Evolutionary conservation across 2,329 filamentous ascomycete genomes (phyloP), one percentile per base, ranked within the genome.

Genomic region (Lachnellula occidentalis): DNA sequence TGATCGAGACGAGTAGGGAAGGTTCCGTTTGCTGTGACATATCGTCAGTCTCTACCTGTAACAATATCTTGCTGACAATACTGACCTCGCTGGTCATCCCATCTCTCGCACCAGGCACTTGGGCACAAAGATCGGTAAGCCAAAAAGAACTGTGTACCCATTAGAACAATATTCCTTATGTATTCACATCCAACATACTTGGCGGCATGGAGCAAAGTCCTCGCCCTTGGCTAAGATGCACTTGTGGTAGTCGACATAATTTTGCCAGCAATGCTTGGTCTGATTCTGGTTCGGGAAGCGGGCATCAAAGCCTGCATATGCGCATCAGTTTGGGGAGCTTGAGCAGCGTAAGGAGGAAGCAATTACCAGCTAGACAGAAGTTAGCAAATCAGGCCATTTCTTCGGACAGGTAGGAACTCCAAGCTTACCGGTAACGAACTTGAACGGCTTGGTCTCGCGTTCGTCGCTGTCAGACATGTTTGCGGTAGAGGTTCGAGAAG

Each of bases 171-270:
- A 45, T 36, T 89, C 31, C 22, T 17, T 48, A 55, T 55, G 61
- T 37, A 64, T 49, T 47, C 49, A 60, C 65, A 43, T 59, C 50
- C 48, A n/a, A 49, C 73, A 64, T 86, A 96, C 92, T 87, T 96
- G 92, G 71, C 86, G 87, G 88, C 92, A 97, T 64, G 92, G 92
- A 68, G 89, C 87, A 76, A 97, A 97, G 73, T 96, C 92, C 81
- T 97, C 92, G 76, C 92, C 92, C 85, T 97, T 97, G 78, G 92
- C 92, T 73, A 87, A 80, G 76, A 96, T 91, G 82, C 94, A 99
- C 85, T 99, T 99, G 86, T 99, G 90, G 83, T 99, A 97, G 78
- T 99, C 94, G 80, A 99, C 94, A 79, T 99, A 99, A 85, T 99
- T 99, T 77, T 99, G 95, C 94, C 94, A 99, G 90, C 94, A 99